Evolutionary conservation across 208 protist species (phyloP), one percentile per base, ranked within the genome.

Genomic region (Leishmania arabica): DNA sequence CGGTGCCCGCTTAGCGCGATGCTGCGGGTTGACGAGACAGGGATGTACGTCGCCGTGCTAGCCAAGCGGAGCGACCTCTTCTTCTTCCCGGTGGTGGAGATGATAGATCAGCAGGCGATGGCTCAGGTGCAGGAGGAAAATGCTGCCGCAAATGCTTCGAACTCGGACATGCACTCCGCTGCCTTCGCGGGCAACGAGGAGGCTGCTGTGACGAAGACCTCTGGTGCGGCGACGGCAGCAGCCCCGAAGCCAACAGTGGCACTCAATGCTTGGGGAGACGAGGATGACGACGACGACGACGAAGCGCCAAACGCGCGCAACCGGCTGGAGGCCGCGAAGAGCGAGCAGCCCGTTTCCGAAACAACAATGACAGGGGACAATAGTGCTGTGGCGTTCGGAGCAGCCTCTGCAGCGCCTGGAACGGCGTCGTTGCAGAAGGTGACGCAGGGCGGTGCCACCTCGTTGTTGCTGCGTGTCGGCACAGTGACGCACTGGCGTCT

Each of bases 241-340:
- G 64, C 37, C 37, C 40, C 42, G 17, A 73, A 83, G 79, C 68
- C 86, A 9, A 85, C 70, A 0, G 88, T 92, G 7, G 81, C 86
- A 19, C 75, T 93, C 47, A 89, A 95, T 69, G 95, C 90, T 13
- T 97, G 93, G 92, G 93, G 92, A 47, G 95, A 98, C 81, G 91
- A 95, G 13, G 92, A 93, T 74, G 93, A 97, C 9, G 86, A 89
- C 31, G 88, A 93, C 17, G 81, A 81, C 2, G 76, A 88, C 31
- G 65, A 79, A 40, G 21, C 56, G n/a, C 31, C 68, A 34, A 51
- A 72, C 31, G 40, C 8, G 42, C 68, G 40, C 40, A 72, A n/a
- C 21, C 37, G 5, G 21, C 1, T 5, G 7, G 68, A 49, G 42
- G 42, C 42, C 0, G 17, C 45, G 21, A 53, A n/a, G 49, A n/a